Base-by-base conservation (phyloP, 192 early-diverging fungal species). In the Mortierella alpina region DNA sequence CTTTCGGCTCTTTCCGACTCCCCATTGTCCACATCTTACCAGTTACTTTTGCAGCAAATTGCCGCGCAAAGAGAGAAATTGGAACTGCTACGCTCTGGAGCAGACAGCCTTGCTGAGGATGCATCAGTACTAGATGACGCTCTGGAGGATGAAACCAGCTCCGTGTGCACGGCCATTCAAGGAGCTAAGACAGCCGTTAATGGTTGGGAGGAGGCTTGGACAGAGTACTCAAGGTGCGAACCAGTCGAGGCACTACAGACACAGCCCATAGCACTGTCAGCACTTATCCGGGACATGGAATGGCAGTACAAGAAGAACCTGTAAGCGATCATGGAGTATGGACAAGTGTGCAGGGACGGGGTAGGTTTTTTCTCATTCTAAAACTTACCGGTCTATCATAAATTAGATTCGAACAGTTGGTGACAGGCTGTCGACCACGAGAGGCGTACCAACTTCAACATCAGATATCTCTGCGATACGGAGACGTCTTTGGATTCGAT, bases 221-320 rank as follows among this genome's bases (percentile, higher is more conserved):
- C 44, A 10, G 63, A 22, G 5, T 63, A 72, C 12, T 65, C 76
- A 6, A 71, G 44, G 23, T 79, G 76, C 52, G 76, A 79, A 40
- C 68, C 76, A 2, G 12, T 72, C 9, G 23, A 72, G 41, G 64
- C 31, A 7, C 46, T 79, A 12, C 69, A 79, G 50, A 22, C 65
- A 40, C 41, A 52, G 45, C 76, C 76, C 31, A 51, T 40, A 12
- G 44, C 47, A 6, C 11, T 79, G 20, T 63, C 69, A 20, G 22
- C 63, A 12, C 42, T 79, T 31, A 72, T 79, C n/a, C 50, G 60
- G 14, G 57, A 46, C 58, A 79, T 79, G 69, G 42, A 9, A 5
- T 79, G 63, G 69, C 42, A 49, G 12, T 56, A 79, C n/a, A 79
- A 72, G 64, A 79, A 79, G 40, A 39, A 52, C 6, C 23, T 79